phyloP scores from a whole-genome alignment of 441 rosid species.

The Rhodomyrtus psidioides region DNA sequence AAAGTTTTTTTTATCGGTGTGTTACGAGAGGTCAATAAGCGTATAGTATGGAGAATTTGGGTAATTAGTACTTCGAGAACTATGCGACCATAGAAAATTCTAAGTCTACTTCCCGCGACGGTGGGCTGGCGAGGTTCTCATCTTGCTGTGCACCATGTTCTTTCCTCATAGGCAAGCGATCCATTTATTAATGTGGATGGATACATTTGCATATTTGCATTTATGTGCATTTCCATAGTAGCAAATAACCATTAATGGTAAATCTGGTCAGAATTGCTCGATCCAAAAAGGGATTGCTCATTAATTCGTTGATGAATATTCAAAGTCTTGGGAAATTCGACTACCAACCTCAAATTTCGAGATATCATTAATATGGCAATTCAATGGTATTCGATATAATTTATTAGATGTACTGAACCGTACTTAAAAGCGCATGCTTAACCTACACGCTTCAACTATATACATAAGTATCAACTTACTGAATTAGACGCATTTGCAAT shows the following conservation, averaged over 20 bases:
- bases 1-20: no score
- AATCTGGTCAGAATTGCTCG: background rate
- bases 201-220: background rate
- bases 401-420: background rate
- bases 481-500: background rate
- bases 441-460: background rate
- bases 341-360: background rate
- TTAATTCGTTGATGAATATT: background rate
- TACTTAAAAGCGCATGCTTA: background rate
- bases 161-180: no score
- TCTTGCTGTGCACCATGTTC: no score
- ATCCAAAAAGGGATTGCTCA: background rate
- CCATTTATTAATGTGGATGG: background rate
- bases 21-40: no score
- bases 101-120: no score
- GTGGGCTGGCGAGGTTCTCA: no score
- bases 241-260: background rate
- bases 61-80: background rate
- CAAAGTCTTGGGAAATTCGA: background rate
- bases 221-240: background rate
- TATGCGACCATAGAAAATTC: background rate
- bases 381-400: fast-evolving
- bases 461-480: background rate
- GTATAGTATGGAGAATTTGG: background rate
- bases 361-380: background rate